A percentile compares a stretch with the other conserved stretches of the same genome.
phyloP scores from a whole-genome alignment of 306 rosid species.

The Dryas alaskensis region DNA sequence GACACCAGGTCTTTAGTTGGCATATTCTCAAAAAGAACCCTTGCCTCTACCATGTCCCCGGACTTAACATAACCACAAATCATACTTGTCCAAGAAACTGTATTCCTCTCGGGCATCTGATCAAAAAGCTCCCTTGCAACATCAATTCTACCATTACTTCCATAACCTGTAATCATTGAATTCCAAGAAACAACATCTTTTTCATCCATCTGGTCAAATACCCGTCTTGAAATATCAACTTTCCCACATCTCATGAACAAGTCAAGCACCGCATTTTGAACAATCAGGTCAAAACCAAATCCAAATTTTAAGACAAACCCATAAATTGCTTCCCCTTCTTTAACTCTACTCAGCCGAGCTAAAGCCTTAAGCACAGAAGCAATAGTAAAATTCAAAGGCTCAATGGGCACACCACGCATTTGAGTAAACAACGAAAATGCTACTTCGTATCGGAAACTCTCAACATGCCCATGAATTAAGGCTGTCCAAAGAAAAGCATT shows the following conservation, averaged over 20 bases:
- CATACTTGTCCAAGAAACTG: conserved; percentile 16
- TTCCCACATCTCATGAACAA: conserved; percentile 14
- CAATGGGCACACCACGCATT: background rate
- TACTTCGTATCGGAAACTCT: background rate
- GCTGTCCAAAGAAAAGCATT: conserved; percentile 18
- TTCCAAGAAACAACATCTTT: conserved; percentile 15
- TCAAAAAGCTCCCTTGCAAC: conserved; percentile 11
- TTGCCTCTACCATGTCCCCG: conserved; percentile 12
- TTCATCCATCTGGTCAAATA: conserved; percentile 19
- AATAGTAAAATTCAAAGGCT: conserved; percentile 9
- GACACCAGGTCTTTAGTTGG: conserved; percentile 13
- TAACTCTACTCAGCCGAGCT: conserved; percentile 12
- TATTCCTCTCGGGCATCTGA: conserved; percentile 16
- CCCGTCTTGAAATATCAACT: background rate
- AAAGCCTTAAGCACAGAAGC: conserved; percentile 10
- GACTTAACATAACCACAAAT: conserved; percentile 9
- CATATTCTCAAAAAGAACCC: conserved; percentile 13
- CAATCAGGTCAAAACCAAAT: conserved; percentile 4
- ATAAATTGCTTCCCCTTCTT: conserved; percentile 18
- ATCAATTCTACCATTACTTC: conserved; percentile 5
- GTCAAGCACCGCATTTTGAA: conserved; percentile 11
- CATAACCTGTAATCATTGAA: conserved; percentile 13
- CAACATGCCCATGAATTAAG: conserved; percentile 17
- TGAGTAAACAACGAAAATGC: background rate
- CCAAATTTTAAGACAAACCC: conserved; percentile 17